Base-by-base conservation (phyloP, 768 basidiomycete genomes). In the Termitomyces sp. region DNA sequence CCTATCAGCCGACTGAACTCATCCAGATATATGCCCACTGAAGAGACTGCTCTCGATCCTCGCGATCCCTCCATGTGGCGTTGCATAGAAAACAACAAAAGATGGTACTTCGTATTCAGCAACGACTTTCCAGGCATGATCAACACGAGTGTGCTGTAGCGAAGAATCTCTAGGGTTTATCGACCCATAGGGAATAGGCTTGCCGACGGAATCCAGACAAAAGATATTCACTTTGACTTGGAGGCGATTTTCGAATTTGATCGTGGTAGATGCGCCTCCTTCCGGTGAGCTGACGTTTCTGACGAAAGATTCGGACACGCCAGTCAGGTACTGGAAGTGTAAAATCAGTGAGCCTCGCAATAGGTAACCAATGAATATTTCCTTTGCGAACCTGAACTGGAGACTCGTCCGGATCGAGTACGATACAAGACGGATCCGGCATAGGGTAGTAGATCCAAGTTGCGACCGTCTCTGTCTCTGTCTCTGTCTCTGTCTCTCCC, bases 231-330 rank as follows among this genome's bases (percentile, higher is more conserved):
- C 55, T 8, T 37, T 46, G 55, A 51, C 40, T 42, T 49, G n/a
- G 14, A 66, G 62, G 29, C 9, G n/a, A 31, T 66, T 66, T 9
- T 58, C 56, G 20, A 66, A 66, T n/a, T 56, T 52, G 29, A 66
- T 61, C 20, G 29, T 34, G n/a, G 65, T 66, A 5, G 56, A 38
- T 31, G 10, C 20, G 8, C 51, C 57, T 5, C 52, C 60, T 2
- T 46, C 10, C 8, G 14, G 34, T 7, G 65, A 66, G 10, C 6
- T 3, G 6, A 53, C 17, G 29, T 53, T 54, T n/a, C 9, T 7
- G 11, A 38, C 4, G 3, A 2, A 17, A 34, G 40, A 20, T 14
- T 55, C 38, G 20, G 3, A 0, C 10, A 45, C 1, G 12, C 32
- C 46, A 8, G 14, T 0, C 8, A 65, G 55, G 17, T 29, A 0